Percentiles rank a stretch among this genome's conserved stretches.
These are phyloP conservation scores for Erodium texanum DNA, from an alignment of 441 rosid genomes.

Conservation along the genomic window DNA sequence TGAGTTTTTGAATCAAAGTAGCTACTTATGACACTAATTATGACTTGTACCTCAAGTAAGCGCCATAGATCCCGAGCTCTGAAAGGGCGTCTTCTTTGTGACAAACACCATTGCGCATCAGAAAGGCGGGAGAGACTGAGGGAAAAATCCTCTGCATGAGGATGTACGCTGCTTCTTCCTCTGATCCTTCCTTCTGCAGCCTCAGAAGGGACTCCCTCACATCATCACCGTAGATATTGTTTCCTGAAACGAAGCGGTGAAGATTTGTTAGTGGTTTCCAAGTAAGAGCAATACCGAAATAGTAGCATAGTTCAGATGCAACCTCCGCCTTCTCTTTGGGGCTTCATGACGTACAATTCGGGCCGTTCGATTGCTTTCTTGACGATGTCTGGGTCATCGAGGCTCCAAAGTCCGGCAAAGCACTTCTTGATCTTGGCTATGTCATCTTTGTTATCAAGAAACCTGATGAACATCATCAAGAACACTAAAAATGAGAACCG, in stretches of 20 bases:
- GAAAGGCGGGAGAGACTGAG: slow-evolving; percentile 38
- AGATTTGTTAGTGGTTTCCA: too few relatives aligned
- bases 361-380: slow-evolving; percentile 69
- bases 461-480: slow-evolving; percentile 32
- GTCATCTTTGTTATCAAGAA: slow-evolving; percentile 66
- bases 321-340: slow-evolving; percentile 99
- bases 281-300: slow-evolving; percentile 1
- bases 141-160: slow-evolving; percentile 98
- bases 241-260: slow-evolving; percentile 48
- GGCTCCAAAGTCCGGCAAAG: slow-evolving; percentile 96
- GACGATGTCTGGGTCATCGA: slow-evolving; percentile 58
- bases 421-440: slow-evolving; percentile 62
- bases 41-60: slow-evolving; percentile 67
- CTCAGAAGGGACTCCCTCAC: slow-evolving; percentile 70
- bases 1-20: not conserved
- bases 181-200: slow-evolving; percentile 52
- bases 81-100: slow-evolving; percentile 66
- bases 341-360: slow-evolving; percentile 76
- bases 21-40: not conserved
- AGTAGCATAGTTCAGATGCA: slow-evolving; percentile 10
- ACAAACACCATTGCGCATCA: slow-evolving; percentile 73
- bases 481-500: not conserved
- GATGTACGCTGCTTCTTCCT: slow-evolving; percentile 81
- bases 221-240: slow-evolving; percentile 79
- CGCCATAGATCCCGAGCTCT: slow-evolving; percentile 78